These are phyloP conservation scores for Achaetomium macrosporum DNA, from an alignment of 2,329 filamentous ascomycete species.

Conservation along the genomic window DNA sequence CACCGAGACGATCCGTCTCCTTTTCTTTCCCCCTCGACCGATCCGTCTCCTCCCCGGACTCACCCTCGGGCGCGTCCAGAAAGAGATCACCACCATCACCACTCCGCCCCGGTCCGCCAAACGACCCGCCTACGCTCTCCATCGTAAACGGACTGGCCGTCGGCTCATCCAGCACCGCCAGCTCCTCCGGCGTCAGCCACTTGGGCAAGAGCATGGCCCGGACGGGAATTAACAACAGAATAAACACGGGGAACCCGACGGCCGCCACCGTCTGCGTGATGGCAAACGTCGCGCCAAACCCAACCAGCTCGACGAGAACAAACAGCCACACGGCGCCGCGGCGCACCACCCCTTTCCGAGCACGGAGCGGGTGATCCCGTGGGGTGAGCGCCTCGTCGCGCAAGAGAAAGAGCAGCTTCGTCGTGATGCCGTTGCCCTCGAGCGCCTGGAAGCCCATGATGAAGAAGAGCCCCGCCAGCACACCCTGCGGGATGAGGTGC, in stretches of 20 bases:
- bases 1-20: conserved; percentile 3
- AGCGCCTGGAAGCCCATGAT: conserved; percentile 79
- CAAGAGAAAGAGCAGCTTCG: conserved; percentile 64
- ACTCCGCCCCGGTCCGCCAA: conserved; percentile 33
- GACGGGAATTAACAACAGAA: conserved; percentile 62
- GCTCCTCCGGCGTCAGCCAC: conserved; percentile 55
- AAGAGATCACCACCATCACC: background rate
- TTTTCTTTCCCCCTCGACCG: conserved; percentile 1
- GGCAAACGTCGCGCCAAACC: conserved; percentile 72
- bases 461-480: conserved; percentile 77
- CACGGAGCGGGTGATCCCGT: conserved; percentile 48
- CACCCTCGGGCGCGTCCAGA: conserved; percentile 9
- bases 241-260: conserved; percentile 73
- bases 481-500: conserved; percentile 72
- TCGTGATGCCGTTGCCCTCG: conserved; percentile 69
- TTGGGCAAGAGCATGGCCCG: conserved; percentile 58
- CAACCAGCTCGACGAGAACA: conserved; percentile 60
- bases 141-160: conserved; percentile 71
- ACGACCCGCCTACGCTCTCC: conserved; percentile 64
- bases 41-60: conserved; percentile 5
- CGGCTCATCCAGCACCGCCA: conserved; percentile 61
- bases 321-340: conserved; percentile 65
- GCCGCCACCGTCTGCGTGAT: conserved; percentile 77
- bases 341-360: conserved; percentile 44
- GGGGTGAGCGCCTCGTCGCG: conserved; percentile 60